Evolutionary conservation across 768 basidiomycete genomes (phyloP), one percentile per base, ranked within the genome.

Genomic region (Xerocomus brunneocitrinus): DNA sequence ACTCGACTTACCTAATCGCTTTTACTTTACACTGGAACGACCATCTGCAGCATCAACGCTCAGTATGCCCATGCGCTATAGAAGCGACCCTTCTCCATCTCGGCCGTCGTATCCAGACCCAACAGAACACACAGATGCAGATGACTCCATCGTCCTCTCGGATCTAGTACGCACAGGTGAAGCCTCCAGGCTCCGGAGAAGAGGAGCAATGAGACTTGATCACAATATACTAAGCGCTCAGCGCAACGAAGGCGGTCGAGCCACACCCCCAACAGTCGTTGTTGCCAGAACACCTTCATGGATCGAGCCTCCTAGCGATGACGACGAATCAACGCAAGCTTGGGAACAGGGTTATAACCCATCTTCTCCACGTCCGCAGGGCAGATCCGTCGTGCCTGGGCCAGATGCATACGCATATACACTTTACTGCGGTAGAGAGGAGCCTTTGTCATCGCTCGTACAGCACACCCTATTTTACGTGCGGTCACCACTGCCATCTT

Each of bases 101-200:
- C 52, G 25, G 3, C 56, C 63, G 34, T 27, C 22, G 22, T 50
- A 53, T 24, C 50, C 55, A 43, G 68, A 67, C 28, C 25, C 40
- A 22, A 43, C 66, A 25, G 62, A 72, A 24, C 72, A 68, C 27
- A 72, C 73, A 35, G 83, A 86, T 54, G 76, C 74, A 2, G 87
- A 89, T 59, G 83, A 83, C 62, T 77, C 82, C 31, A 84, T 89
- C 52, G 79, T 87, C 19, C 78, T 89, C 42, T 85, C 84, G 2
- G 87, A 89, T 66, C 76, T 89, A 39, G 76, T 89, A 14, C 83
- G 87, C 47, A 83, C 83, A 1, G 87, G 82, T 14, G 87, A 89
- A 62, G 83, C 84, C 0, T 89, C 87, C 4, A 75, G 87, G 5
- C 71, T 89, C 49, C 79, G 87, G n/a, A 73, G 87, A 52, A 73